These are phyloP conservation scores for Gracilaria domingensis DNA, from an alignment of 23 red algal genomes.

Conservation along the genomic window DNA sequence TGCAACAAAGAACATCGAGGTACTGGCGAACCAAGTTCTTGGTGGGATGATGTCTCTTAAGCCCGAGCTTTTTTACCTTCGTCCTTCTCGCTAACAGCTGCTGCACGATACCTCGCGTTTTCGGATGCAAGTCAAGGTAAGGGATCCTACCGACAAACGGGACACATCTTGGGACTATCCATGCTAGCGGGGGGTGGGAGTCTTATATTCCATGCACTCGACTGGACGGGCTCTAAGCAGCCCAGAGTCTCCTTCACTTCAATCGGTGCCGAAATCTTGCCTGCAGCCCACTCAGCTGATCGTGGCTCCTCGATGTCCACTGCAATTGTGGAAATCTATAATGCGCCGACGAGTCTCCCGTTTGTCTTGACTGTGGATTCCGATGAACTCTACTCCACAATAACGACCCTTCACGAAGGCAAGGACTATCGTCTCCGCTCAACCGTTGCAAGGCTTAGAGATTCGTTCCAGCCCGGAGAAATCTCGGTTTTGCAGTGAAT, in stretches of 20 bases:
- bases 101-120: neutral
- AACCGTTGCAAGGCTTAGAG: neutral
- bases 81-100: neutral
- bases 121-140: slow-evolving; percentile 24
- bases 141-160: slow-evolving; percentile 22
- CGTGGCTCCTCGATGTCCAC: no score
- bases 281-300: no score
- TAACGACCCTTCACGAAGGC: slow-evolving; percentile 16
- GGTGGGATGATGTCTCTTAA: no score
- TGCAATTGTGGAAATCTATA: slow-evolving; percentile 2
- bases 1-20: neutral
- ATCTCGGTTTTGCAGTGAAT: slow-evolving; percentile 19
- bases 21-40: neutral
- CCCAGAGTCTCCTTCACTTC: slow-evolving; percentile 15
- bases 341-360: neutral
- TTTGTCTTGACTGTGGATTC: slow-evolving; percentile 27
- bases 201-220: slow-evolving; percentile 1
- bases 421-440: slow-evolving; percentile 21
- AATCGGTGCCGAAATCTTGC: slow-evolving; percentile 36
- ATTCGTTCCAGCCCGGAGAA: slow-evolving; percentile 4
- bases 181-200: neutral
- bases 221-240: slow-evolving; percentile 29
- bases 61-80: no score
- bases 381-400: neutral
- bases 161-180: neutral